A percentile compares a stretch with the other conserved stretches of the same genome.
These are phyloP conservation scores for Aureobasidium mangrovei DNA, from an alignment of 2,329 filamentous ascomycete genomes.

Conservation along the genomic window DNA sequence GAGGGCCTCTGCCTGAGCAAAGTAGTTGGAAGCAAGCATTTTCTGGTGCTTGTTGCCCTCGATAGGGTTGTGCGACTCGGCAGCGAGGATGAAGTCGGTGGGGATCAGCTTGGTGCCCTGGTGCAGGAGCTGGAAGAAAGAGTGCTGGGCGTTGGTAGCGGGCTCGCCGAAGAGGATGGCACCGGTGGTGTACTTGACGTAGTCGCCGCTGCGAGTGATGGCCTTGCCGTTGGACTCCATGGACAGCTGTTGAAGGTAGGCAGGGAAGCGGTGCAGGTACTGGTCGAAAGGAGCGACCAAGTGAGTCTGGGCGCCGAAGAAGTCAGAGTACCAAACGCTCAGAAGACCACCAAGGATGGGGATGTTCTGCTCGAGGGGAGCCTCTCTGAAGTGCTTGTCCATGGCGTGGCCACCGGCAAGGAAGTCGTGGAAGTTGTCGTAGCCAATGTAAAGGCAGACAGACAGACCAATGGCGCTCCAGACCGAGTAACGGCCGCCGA, in stretches of 20 bases:
- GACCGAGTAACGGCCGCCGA: conserved; percentile 94
- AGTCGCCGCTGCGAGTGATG: conserved; percentile 75
- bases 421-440: conserved; percentile 96
- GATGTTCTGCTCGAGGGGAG: conserved; percentile 90
- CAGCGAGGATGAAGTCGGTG: conserved; percentile 93
- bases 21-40: conserved; percentile 89
- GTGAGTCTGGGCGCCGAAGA: conserved; percentile 96
- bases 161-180: conserved; percentile 96
- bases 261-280: conserved; percentile 97
- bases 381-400: conserved; percentile 94
- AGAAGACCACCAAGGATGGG: conserved; percentile 83
- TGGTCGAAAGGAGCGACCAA: conserved; percentile 97
- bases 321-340: conserved; percentile 98
- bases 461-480: conserved; percentile 98
- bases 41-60: conserved; percentile 90
- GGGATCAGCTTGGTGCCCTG: conserved; percentile 99
- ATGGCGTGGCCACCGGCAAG: conserved; percentile 89
- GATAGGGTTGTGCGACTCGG: conserved; percentile 93
- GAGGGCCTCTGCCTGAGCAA: conserved; percentile 78
- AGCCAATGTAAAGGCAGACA: conserved; percentile 90
- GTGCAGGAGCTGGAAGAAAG: conserved; percentile 99
- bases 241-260: conserved; percentile 96
- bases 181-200: conserved; percentile 96
- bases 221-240: conserved; percentile 99
- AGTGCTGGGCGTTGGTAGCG: conserved; percentile 98